phyloP scores from a whole-genome alignment of 208 protist species.

The Crithidia sp. region DNA sequence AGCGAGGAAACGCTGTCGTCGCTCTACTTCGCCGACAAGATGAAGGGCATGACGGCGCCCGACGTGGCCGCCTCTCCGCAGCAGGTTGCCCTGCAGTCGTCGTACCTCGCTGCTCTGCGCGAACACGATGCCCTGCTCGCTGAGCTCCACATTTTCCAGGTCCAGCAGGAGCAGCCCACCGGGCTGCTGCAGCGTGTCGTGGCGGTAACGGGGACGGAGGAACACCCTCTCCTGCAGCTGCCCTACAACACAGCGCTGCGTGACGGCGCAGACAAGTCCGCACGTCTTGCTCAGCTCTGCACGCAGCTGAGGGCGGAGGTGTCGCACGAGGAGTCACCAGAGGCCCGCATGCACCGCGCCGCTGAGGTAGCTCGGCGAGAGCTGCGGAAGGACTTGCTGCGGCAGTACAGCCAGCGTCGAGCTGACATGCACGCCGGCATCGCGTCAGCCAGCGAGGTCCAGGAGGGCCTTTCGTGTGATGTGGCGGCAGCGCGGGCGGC shows the following conservation, averaged over 20 bases:
- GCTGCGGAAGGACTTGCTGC: conserved; percentile 12
- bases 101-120: conserved; percentile 43
- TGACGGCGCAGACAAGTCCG: conserved; percentile 19
- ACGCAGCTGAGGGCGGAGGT: conserved; percentile 25
- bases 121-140: conserved; percentile 52
- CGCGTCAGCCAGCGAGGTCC: not conserved
- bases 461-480: not conserved
- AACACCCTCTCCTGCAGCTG: conserved; percentile 26
- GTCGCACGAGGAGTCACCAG: not conserved
- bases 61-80: conserved; percentile 4
- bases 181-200: conserved; percentile 21
- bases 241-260: conserved; percentile 8
- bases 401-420: conserved; percentile 26
- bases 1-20: conserved; percentile 80
- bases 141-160: conserved; percentile 53
- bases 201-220: not conserved
- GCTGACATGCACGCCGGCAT: not conserved
- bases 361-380: conserved; percentile 6
- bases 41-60: conserved; percentile 59
- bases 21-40: conserved; percentile 86
- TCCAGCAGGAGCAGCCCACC: conserved; percentile 26
- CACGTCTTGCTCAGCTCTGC: conserved; percentile 34
- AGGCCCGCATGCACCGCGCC: conserved; percentile 15
- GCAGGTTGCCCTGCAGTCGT: conserved; percentile 26
- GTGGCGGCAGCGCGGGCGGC: conserved; percentile 3